Evolutionary conservation across 2,329 filamentous ascomycete genomes (phyloP), one percentile per base, ranked within the genome.

Genomic region (Chaetomiaceae sp.): DNA sequence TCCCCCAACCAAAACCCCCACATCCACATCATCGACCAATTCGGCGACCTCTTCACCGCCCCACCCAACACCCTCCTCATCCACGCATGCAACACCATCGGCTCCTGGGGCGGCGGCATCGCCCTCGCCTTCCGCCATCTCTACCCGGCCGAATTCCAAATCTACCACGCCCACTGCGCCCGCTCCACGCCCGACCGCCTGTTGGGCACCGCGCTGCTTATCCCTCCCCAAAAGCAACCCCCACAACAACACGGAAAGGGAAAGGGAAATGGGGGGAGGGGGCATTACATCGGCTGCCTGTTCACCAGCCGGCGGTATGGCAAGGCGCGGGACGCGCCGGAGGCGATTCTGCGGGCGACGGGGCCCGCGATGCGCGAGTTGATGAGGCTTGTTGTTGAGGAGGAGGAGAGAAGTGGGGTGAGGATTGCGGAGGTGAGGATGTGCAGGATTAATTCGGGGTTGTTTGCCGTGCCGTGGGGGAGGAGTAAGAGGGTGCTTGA

Each of bases 41-140:
- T 23, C 3, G 54, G 54, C 46, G 48, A 61, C 50, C 39, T 59
- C 43, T 59, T 61, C 50, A 34, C 48, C 17, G 53, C 55, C 12
- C 56, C 58, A 1, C 48, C 51, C 14, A 31, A 47, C 43, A 47
- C 50, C 13, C 38, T 60, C 25, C 47, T 62, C 43, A 61, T 62
- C 49, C 55, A 59, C 54, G 54, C 58, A 21, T 61, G 58, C 53
- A 61, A 60, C 53, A n/a, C 30, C 20, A 9, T 53, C n/a, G 59
- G 58, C 34, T 49, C 43, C 23, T 61, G 56, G 57, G 46, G 52
- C 33, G 54, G 46, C 43, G 58, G 58, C 38, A 55, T 61, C 38
- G 55, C 58, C 9, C 27, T 25, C 0, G 48, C 39, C 30, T 61
- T 62, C 35, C 37, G 27, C n/a, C 19, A 33, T 7, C 47, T 13